Evolutionary conservation across 352 stramenopile genomes (phyloP).

Genomic region (Pythium brachiatum): DNA sequence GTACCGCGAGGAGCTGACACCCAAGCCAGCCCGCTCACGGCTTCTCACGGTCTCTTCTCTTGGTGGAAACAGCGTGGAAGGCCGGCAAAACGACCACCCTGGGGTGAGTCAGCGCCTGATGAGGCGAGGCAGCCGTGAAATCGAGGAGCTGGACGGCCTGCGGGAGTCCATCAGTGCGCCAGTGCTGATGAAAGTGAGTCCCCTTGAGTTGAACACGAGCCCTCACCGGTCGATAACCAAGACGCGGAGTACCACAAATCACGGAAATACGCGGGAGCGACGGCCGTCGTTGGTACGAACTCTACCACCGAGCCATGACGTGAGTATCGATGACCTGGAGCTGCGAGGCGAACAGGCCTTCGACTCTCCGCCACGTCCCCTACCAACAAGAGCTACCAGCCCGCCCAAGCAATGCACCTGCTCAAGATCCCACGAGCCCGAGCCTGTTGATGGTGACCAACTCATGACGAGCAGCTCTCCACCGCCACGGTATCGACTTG

Average conservation of each 20-base stretch:
- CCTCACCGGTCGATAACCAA: background rate
- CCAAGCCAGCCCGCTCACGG: background rate
- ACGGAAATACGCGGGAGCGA: background rate
- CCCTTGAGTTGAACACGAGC: background rate
- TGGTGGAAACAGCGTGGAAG: constrained; percentile 9
- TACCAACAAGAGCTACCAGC: background rate
- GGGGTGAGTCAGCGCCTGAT: background rate
- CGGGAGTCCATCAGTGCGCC: constrained; percentile 9
- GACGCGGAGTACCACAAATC: background rate
- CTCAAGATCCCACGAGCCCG: constrained; percentile 2
- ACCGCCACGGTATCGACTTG: constrained; percentile 13
- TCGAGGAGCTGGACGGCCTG: background rate
- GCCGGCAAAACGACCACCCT: background rate
- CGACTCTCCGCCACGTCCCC: constrained; percentile 7
- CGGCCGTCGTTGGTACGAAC: background rate
- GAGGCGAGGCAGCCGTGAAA: background rate
- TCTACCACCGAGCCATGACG: background rate
- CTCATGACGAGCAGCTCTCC: constrained; percentile 1
- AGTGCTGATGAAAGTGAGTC: background rate
- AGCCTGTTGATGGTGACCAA: background rate
- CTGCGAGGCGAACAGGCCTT: constrained; percentile 11
- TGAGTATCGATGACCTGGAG: constrained; percentile 5
- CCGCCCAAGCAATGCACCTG: constrained; percentile 15
- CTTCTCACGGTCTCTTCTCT: constrained; percentile 8
- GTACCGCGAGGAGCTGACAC: background rate